Evolutionary conservation across 805 yeast genomes (phyloP), one percentile per base, ranked within the genome.

Genomic region (Yarrowia sp.): DNA sequence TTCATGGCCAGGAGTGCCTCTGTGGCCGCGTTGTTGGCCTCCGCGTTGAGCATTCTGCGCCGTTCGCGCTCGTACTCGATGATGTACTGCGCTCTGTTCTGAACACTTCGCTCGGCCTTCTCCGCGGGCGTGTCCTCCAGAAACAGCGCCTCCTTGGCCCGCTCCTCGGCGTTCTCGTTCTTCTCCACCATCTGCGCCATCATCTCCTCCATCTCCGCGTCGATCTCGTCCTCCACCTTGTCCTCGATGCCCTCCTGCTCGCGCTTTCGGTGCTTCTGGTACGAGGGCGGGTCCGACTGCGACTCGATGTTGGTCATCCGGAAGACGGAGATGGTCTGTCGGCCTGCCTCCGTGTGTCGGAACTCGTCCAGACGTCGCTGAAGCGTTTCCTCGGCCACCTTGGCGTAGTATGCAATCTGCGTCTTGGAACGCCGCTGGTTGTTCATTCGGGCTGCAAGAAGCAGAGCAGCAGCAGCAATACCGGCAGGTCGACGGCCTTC

Each of bases 401-500:
- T 96, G 1, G 98, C 93, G 7, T 94, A 94, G 0, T 96, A 93
- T 16, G 93, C 97, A 61, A 94, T 87, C 72, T 96, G 98, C 0
- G 92, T 82, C 72, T 93, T 97, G 2, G 96, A 86, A 70, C 98
- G 80, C 70, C 97, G 81, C 71, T 88, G 86, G 70, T 92, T 92
- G 74, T 94, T 94, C 98, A 94, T 96, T 74, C 99, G 81, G 1
- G 97, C 94, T 0, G 99, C 99, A 56, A 94, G 76, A 46, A 96
- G 72, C 1, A 94, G 78, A 74, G 97, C 91, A 0, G 99, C 99
- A 21, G 98, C 99, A 0, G 99, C 99, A 61, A 94, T 84, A 69
- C 99, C 99, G 0, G 99, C 98, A 0, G 99, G 99, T 65, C 98
- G 80, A 71, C 99, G 82, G 24, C 99, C 99, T 74, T 90, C 96